Base-by-base conservation (phyloP, 768 basidiomycete genomes). In the Melanogaster broomeanus region DNA sequence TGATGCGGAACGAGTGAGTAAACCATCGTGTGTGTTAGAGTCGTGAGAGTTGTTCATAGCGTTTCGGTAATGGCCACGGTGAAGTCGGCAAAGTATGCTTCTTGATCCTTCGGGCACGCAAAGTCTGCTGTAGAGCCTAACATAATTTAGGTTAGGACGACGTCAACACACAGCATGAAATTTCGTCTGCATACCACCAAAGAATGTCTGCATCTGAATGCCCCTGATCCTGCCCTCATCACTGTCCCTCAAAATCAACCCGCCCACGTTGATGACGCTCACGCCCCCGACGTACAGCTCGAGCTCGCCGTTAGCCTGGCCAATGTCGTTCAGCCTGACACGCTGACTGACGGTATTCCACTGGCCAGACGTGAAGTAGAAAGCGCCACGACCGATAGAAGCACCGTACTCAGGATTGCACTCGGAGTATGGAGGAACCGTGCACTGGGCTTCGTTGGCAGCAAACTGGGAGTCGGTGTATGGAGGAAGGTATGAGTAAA, bases 181-280 rank as follows among this genome's bases (percentile, higher is more conserved):
- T 12, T 13, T 18, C 42, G 43, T 28, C 44, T 30, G 69, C 73
- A 53, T 61, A 79, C 82, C 85, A 42, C 87, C 87, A 57, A 90
- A 89, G 79, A 89, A 89, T n/a, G 87, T 85, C 71, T 89, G 84
- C 76, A 84, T 79, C 66, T 82, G 82, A 50, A 87, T 79, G 19
- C 88, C 88, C 30, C 81, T 76, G 60, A 90, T 78, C 55, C 73
- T 75, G 35, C 82, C 80, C 1, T 69, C 66, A 24, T 62, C 65
- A 51, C 71, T 72, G 53, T 79, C 73, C 43, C 82, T 72, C 28
- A 89, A 70, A 51, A 81, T 74, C 21, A 90, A 71, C 16, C 82
- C 82, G 16, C 56, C 59, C 34, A 83, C 77, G 48, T 73, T 78
- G 64, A 90, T 76, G 48, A 85, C 81, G 59, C 81, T 83, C 71